Evolutionary conservation across 2,329 filamentous ascomycete species (phyloP), one percentile per base, ranked within the genome.

Genomic region (Cordyceps tenuipes): DNA sequence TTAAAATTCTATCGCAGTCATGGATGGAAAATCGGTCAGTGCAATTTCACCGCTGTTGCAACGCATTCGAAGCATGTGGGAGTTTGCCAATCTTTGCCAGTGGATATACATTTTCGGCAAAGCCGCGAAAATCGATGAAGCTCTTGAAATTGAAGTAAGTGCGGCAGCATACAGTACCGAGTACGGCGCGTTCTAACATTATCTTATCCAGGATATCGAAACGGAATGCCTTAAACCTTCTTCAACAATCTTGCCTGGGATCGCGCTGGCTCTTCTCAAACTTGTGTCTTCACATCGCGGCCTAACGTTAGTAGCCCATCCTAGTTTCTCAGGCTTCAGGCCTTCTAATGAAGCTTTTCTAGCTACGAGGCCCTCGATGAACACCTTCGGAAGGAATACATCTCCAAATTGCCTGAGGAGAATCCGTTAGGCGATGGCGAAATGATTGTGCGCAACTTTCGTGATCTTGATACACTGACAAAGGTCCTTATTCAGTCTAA

Each of bases 281-380:
- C 91, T 89, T 70, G 87, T 97, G 54, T 97, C 94, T 36, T 96
- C 92, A 62, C 91, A 97, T 77, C 88, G 92, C 64, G 92, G 92
- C 64, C 79, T 97, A 52, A 95, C 88, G 91, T 96, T 83, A 66
- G 89, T 81, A 63, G 47, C 39, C 53, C 26, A 61, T 26, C 44
- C 50, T 19, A 13, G 21, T 4, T 23, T 29, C 12, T n/a, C 15
- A 44, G 10, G 15, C 47, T 64, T 64, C 23, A 61, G 41, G 23
- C 60, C 26, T 41, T 49, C 47, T 58, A 34, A 58, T 44, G 2
- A 13, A 43, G 1, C 9, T 34, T 10, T 66, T 72, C 54, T 66
- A 97, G 92, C 1, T 83, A 80, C 57, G 91, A 95, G 3, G 87
- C 94, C 53, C 96, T 97, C 67, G 91, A 97, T 70, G 91, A 97